Base-by-base conservation (phyloP, 176 grass and related monocot species). In the Pontederia crassipes region DNA sequence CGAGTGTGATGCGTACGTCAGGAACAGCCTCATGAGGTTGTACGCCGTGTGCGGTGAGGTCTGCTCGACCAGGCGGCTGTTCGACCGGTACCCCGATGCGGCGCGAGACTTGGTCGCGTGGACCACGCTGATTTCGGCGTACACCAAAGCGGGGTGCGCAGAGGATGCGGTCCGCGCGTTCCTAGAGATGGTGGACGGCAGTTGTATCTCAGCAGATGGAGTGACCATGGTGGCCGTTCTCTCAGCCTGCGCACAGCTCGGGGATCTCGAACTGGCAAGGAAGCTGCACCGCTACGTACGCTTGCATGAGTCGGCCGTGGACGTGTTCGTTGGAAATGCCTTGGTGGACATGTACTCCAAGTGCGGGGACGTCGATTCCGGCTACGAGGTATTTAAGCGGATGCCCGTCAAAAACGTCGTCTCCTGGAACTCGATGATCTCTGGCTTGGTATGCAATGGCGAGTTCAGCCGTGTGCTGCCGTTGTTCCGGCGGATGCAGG, bases 351-450 rank as follows among this genome's bases (percentile, higher is more conserved):
- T 95, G 89, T 89, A 89, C 59, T 63, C 77, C 47, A 89, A 79
- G 69, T 95, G 85, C 58, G 89, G 79, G 17, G 74, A 89, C 50
- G 18, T 72, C 17, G 48, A 57, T n/a, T 48, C 75, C 15, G 89
- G 85, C 10, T 76, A 56, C 26, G 24, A 79, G 49, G 72, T 46
- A 28, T 95, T 95, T 58, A 14, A 70, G 52, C 3, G 24, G 15
- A 86, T 86, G 66, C 62, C 58, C 9, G 15, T 3, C 10, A 57
- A 54, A 81, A 80, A 74, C 60, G 64, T 80, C 14, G 75, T 82
- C n/a, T 71, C 89, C 0, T 95, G 89, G 89, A 95, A 95, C 72
- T 78, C 89, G 9, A 88, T 88, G 48, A 81, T 95, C 10, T 78
- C 74, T 8, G 85, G 79, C 48, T 35, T 67, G 8, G 26, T 49